A percentile compares a stretch with the other conserved stretches of the same genome.
Conservation (phyloP, 441 rosid genomes). For the Populus hybrid region DNA sequence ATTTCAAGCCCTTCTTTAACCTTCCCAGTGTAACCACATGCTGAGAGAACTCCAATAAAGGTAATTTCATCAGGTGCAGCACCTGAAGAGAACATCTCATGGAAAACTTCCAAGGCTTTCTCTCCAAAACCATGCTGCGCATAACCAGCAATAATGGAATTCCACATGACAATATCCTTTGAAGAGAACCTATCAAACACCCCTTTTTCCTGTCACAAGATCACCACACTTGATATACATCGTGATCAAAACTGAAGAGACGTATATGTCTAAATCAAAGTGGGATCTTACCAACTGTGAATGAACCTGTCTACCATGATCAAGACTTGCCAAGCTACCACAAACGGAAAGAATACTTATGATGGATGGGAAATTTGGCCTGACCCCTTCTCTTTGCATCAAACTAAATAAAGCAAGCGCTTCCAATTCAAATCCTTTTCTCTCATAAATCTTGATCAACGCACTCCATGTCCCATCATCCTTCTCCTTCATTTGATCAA, state of each 20-base stretch:
- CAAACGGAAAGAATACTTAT: constrained; percentile 60
- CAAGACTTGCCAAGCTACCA: constrained; percentile 57
- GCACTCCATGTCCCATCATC: constrained; percentile 59
- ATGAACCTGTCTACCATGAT: constrained; percentile 67
- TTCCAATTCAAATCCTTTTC: constrained; percentile 56
- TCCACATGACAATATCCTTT: constrained; percentile 73
- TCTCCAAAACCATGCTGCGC: constrained; percentile 63
- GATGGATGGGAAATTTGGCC: constrained; percentile 47
- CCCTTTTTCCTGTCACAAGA: constrained; percentile 43
- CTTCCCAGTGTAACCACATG: constrained; percentile 65
- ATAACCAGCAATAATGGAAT: constrained; percentile 58
- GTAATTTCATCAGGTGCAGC: constrained; percentile 53
- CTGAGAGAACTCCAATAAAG: constrained; percentile 59
- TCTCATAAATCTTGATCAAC: constrained; percentile 58
- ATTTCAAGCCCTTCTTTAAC: constrained; percentile 51
- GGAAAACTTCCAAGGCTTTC: constrained; percentile 48
- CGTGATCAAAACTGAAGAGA: constrained; percentile 61
- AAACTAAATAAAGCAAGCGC: constrained; percentile 44
- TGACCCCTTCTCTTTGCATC: constrained; percentile 55
- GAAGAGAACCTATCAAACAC: constrained; percentile 46
- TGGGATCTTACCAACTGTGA: constrained; percentile 47
- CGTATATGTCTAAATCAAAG: constrained; percentile 54
- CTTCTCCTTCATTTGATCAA: constrained; percentile 46
- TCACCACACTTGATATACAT: constrained; percentile 70
- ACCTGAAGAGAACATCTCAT: constrained; percentile 47